Base-by-base conservation (phyloP, 371 early-diverging fungal species). In the Umbelopsis sp. region DNA sequence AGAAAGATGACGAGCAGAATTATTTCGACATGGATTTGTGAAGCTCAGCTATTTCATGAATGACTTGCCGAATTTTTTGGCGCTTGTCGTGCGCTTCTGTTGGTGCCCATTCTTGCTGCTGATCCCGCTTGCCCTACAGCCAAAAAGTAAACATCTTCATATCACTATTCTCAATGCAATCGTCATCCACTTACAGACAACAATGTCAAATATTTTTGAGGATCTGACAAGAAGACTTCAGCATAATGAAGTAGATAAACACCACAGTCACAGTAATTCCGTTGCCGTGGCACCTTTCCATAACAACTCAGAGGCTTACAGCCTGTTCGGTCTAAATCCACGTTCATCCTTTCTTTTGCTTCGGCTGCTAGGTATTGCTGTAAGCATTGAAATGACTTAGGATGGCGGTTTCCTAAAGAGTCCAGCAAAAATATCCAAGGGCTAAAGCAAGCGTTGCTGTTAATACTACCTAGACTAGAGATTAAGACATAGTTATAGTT, bases 241-340 rank as follows among this genome's bases (percentile, higher is more conserved):
- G 83, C 74, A 66, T 83, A 86, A 65, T 89, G 81, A 7, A 88
- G 69, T 14, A 91, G 51, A 67, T 82, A 89, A 3, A 91, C 75
- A 24, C 91, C 91, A 68, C 91, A 91, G 71, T 91, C 91, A 68
- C 80, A 86, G 44, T 76, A 71, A 48, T 91, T 91, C 25, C 76
- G 69, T 70, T 91, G 91, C 11, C 65, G 67, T 6, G 89, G 89
- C 1, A 80, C 74, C 79, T 80, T 68, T 65, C 69, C 57, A 72
- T 70, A 44, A 80, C 78, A 29, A 82, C 80, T 46, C 83, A 72
- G 52, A 69, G 76, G 18, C 77, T 80, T 16, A 50, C 51, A 18
- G 76, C 67, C 16, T 63, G 62, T 24, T 67, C 70, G 50, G 69
- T 66, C 69, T 69, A 75, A 63, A 69, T 57, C 25, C 38, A 67